Percentiles rank a stretch among this genome's conserved stretches.
These are phyloP conservation scores for Chlamydomonas schloesseri DNA, from an alignment of 139 green algal species.

Conservation along the genomic window DNA sequence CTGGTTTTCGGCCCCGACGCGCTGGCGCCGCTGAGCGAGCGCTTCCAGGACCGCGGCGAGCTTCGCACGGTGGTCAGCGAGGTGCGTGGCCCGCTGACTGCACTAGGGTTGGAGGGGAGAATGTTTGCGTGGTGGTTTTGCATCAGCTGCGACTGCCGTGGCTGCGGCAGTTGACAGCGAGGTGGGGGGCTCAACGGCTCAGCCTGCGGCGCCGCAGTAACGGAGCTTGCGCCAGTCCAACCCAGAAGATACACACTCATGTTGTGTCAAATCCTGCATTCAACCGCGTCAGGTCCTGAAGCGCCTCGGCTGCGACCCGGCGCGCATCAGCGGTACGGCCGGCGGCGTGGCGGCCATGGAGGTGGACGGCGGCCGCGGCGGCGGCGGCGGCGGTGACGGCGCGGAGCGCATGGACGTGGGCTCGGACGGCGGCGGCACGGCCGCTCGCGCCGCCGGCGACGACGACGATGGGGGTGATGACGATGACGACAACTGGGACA, in stretches of 20 bases:
- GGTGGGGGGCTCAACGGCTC: no score
- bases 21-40: conserved; percentile 17
- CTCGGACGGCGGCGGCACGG: neutral
- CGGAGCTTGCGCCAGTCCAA: no score
- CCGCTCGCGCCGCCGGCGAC: no score
- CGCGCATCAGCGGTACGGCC: no score
- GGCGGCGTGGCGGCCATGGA: neutral
- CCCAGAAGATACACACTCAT: no score
- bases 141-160: no score
- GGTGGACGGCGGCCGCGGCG: neutral
- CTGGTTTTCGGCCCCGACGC: neutral
- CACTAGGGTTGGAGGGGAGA: no score
- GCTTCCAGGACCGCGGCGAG: conserved; percentile 44
- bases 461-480: no score
- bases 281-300: neutral
- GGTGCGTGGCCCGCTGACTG: conserved; percentile 3
- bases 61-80: conserved; percentile 43
- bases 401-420: conserved; percentile 8
- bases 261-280: no score
- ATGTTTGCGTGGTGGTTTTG: no score
- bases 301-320: neutral
- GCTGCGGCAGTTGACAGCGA: no score
- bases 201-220: no score
- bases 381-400: neutral
- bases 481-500: neutral